phyloP scores from a whole-genome alignment of 345 rosid species.

The Lepidium africanum region DNA sequence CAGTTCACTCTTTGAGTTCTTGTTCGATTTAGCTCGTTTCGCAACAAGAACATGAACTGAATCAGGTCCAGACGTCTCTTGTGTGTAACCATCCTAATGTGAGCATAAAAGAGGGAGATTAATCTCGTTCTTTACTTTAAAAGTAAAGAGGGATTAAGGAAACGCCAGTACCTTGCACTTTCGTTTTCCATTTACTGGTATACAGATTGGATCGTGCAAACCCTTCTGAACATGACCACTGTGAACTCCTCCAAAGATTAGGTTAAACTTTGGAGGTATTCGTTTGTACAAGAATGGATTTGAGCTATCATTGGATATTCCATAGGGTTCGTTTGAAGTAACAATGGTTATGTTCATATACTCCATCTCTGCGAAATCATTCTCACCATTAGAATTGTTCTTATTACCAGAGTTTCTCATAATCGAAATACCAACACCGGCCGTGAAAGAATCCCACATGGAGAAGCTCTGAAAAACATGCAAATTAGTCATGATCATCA shows the following conservation, averaged over 20 bases:
- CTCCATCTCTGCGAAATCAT: constrained; percentile 81
- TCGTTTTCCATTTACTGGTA: constrained; percentile 48
- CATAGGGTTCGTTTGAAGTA: constrained; percentile 80
- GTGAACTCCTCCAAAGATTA: constrained; percentile 56
- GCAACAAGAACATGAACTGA: constrained; percentile 78
- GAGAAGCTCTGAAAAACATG: constrained; percentile 48
- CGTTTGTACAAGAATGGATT: constrained; percentile 67
- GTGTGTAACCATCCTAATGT: constrained; percentile 76
- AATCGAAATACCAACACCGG: constrained; percentile 74
- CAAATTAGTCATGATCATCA: not conserved
- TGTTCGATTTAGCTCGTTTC: constrained; percentile 54
- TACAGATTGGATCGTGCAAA: constrained; percentile 62
- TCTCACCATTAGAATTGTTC: constrained; percentile 32
- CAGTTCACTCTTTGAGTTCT: constrained; percentile 38
- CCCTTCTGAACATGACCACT: constrained; percentile 86
- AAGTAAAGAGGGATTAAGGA: not conserved
- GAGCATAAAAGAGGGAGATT: not conserved
- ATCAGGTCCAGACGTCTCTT: constrained; percentile 47
- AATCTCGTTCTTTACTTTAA: not conserved
- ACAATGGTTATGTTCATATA: constrained; percentile 78
- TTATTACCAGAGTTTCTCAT: constrained; percentile 40
- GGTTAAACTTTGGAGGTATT: constrained; percentile 50
- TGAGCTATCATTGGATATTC: constrained; percentile 48
- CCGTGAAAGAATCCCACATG: constrained; percentile 94
- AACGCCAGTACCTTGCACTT: constrained; percentile 59